These are phyloP conservation scores for Crucihimalaya himalaica DNA, from an alignment of 345 rosid genomes.

Conservation along the genomic window DNA sequence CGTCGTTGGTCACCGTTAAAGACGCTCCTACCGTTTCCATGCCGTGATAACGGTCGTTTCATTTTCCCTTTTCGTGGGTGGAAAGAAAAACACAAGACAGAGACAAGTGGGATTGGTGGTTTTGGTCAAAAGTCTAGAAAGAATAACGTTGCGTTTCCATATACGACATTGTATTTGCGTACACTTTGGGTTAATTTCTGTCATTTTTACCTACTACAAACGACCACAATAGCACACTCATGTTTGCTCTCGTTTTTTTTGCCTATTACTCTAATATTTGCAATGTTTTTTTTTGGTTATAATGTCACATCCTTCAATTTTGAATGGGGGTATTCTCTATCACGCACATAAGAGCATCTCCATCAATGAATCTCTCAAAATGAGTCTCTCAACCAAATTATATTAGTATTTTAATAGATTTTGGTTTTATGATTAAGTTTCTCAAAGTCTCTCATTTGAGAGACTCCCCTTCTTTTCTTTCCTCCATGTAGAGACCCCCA, in stretches of 20 bases:
- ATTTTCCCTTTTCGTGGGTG: background rate
- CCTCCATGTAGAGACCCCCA: no score
- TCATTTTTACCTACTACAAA: conserved; percentile 34
- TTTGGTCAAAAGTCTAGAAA: conserved; percentile 44
- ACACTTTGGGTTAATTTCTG: conserved; percentile 44
- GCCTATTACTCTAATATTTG: conserved; percentile 5
- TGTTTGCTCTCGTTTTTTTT: background rate
- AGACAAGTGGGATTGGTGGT: conserved; percentile 27
- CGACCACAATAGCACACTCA: conserved; percentile 19
- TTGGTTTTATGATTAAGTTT: no score
- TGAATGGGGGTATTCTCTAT: background rate
- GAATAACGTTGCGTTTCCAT: conserved; percentile 31
- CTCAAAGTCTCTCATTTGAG: no score
- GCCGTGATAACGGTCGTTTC: conserved; percentile 37
- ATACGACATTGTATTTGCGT: conserved; percentile 53
- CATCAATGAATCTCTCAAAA: no score
- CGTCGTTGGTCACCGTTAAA: conserved; percentile 45
- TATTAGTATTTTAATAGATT: no score
- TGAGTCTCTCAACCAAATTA: no score
- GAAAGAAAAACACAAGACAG: background rate
- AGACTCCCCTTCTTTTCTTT: no score
- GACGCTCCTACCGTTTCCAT: conserved; percentile 42
- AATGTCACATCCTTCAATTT: background rate
- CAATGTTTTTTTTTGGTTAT: conserved; percentile 11
- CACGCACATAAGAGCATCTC: background rate